Evolutionary conservation across 2,329 filamentous ascomycete species (phyloP).

Genomic region (Nemania sp.): DNA sequence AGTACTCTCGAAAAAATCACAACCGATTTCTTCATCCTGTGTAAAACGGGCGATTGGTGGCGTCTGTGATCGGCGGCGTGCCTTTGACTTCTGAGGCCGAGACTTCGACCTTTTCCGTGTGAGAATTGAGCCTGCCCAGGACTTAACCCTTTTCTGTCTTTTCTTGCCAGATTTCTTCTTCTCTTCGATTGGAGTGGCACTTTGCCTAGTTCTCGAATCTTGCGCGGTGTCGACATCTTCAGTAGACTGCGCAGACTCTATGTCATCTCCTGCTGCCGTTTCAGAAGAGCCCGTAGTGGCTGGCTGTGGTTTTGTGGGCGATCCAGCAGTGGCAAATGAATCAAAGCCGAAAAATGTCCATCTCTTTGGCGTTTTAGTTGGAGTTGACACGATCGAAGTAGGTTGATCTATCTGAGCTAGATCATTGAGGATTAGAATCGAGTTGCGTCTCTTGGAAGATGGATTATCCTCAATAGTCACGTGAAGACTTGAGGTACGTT

Average conservation of each 20-base stretch:
- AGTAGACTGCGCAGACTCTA: slow-evolving; percentile 40
- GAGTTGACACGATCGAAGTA: slow-evolving; percentile 48
- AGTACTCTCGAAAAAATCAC: slow-evolving; percentile 35
- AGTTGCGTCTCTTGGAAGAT: slow-evolving; percentile 60
- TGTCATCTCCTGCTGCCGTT: slow-evolving; percentile 39
- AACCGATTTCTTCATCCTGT: slow-evolving; percentile 38
- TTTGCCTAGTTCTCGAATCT: slow-evolving; percentile 24
- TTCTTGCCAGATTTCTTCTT: slow-evolving; percentile 47
- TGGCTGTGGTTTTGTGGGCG: slow-evolving; percentile 53
- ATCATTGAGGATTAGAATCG: slow-evolving; percentile 59
- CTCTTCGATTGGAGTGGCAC: slow-evolving; percentile 27
- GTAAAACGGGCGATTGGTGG: slow-evolving; percentile 47
- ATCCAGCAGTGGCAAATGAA: slow-evolving; percentile 51
- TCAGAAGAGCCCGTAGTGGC: slow-evolving; percentile 54
- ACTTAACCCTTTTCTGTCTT: slow-evolving; percentile 76
- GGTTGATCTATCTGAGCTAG: slow-evolving; percentile 44
- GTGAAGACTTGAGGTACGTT: slow-evolving; percentile 50
- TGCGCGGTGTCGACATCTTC: slow-evolving; percentile 43
- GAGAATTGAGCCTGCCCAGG: slow-evolving; percentile 70
- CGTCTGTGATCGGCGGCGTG: slow-evolving; percentile 50
- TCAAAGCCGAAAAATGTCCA: slow-evolving; percentile 69
- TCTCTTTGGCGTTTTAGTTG: slow-evolving; percentile 57
- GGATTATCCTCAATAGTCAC: slow-evolving; percentile 39
- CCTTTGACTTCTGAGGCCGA: slow-evolving; percentile 50
- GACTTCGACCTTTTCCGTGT: slow-evolving; percentile 61